Conservation (phyloP, 192 early-diverging fungal genomes). For the Globomyces pollinis-pini region DNA sequence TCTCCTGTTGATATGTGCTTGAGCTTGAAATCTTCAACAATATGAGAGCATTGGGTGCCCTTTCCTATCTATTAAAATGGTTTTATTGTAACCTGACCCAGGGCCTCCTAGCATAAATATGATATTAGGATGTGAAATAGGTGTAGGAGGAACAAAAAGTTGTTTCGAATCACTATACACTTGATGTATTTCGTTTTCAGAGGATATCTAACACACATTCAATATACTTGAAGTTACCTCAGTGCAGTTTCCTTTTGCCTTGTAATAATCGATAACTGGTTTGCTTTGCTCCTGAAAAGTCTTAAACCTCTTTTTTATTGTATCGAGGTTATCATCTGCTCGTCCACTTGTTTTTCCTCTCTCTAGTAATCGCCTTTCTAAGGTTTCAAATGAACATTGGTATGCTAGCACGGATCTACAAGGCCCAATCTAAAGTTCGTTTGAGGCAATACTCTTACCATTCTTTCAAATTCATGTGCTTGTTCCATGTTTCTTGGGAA, state of each 20-base stretch:
- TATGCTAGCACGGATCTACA: constrained; percentile 28
- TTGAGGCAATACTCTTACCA: too few relatives aligned
- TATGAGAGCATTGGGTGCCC: constrained; percentile 51
- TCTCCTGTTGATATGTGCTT: constrained; percentile 57
- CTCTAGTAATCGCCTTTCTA: constrained; percentile 45
- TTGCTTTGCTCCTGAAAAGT: constrained; percentile 42
- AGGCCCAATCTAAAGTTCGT: constrained; percentile 20
- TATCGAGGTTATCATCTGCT: constrained; percentile 52
- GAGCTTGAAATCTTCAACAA: constrained; percentile 32
- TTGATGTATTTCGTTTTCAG: constrained; percentile 23
- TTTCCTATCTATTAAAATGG: too few relatives aligned
- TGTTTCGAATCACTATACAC: constrained; percentile 20
- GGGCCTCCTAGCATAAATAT: constrained; percentile 49
- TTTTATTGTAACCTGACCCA: too few relatives aligned
- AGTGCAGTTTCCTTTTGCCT: constrained; percentile 17
- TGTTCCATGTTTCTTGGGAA: constrained; percentile 41
- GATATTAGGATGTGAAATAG: constrained; percentile 27
- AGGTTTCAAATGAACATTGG: constrained; percentile 36
- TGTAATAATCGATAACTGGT: constrained; percentile 46
- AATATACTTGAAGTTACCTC: too few relatives aligned
- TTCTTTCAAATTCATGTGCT: constrained; percentile 38
- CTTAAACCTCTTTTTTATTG: constrained; percentile 45
- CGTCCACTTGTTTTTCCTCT: constrained; percentile 48
- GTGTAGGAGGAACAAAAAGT: neutral
- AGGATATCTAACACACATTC: too few relatives aligned